Evolutionary conservation across 2,329 filamentous ascomycete genomes (phyloP), one percentile per base, ranked within the genome.

Genomic region (Talaromyces amestolkiae): DNA sequence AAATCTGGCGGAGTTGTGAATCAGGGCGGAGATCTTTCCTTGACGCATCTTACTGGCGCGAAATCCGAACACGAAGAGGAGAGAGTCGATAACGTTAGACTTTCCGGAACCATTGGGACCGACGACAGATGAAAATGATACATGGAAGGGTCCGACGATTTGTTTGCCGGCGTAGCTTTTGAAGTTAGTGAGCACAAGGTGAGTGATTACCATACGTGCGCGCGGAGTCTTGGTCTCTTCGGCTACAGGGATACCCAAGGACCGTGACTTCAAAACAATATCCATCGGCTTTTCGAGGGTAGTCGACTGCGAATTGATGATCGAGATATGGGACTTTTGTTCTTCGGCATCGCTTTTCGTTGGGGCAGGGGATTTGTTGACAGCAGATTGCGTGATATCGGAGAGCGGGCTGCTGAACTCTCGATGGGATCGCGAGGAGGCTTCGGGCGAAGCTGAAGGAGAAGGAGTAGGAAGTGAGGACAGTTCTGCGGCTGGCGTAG

Each of bases 11-110:
- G 95, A 98, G 77, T 98, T 99, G 81, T 99, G 95, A 70, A 99
- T 99, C 58, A 99, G 82, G 3, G 95, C 95, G 0, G 95, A 99
- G 58, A 99, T 93, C 81, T 99, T 99, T 74, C 95, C 95, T 78
- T 99, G 95, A 73, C 95, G 87, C 95, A 99, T 99, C 81, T 99
- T 99, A 84, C 94, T 98, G 49, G 95, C 95, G 67, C 95, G 89
- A 82, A 99, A 99, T 63, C 96, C 95, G 75, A 99, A 99, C n/a
- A 99, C 95, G 74, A 99, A 99, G 0, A 99, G 86, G 33, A 99
- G 82, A 2, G 95, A 97, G 79, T 99, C 95, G 75, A 99, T 99
- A 68, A 99, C 96, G 72, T 99, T 99, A 24, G 95, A 98, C 77
- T 99, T 99, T 66, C 95, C 95, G 10, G 95, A 99, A 67, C 95